phyloP scores from a whole-genome alignment of 2,329 filamentous ascomycete species.

The Golovinomyces cichoracearum region DNA sequence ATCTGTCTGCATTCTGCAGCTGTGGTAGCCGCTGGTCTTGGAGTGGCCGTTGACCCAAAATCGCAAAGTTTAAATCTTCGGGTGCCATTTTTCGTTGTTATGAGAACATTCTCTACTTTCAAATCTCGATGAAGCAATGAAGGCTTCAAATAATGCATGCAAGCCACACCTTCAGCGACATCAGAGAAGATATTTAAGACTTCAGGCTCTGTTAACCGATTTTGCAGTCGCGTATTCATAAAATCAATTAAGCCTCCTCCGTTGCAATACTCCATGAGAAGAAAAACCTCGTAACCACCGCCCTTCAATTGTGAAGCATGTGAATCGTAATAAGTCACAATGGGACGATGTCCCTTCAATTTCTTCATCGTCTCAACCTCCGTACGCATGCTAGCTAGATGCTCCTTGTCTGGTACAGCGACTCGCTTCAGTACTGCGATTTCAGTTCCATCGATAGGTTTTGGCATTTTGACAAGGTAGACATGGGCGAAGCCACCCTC shows the following conservation, averaged over 20 bases:
- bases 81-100: conserved; percentile 32
- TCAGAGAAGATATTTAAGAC: conserved; percentile 93
- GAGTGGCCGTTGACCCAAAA: conserved; percentile 75
- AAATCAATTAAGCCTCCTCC: conserved; percentile 95
- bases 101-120: conserved; percentile 95
- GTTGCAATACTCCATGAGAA: conserved; percentile 93
- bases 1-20: conserved; percentile 73
- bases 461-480: conserved; percentile 72
- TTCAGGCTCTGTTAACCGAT: conserved; percentile 88
- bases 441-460: conserved; percentile 19
- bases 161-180: conserved; percentile 83
- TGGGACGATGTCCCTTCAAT: conserved; percentile 81
- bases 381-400: conserved; percentile 82
- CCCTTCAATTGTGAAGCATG: conserved; percentile 83
- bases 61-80: conserved; percentile 88
- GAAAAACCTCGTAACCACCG: conserved; percentile 88
- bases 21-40: conserved; percentile 60
- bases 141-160: conserved; percentile 96
- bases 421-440: conserved; percentile 37
- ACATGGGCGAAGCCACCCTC: conserved; percentile 97
- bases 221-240: conserved; percentile 94
- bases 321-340: conserved; percentile 95
- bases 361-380: conserved; percentile 99
- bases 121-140: conserved; percentile 77
- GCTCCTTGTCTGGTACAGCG: conserved; percentile 84